Percentiles rank a stretch among this genome's conserved stretches.
Evolutionary conservation across 768 basidiomycete species (phyloP).

Genomic region (Macrolepiota fuliginosa): DNA sequence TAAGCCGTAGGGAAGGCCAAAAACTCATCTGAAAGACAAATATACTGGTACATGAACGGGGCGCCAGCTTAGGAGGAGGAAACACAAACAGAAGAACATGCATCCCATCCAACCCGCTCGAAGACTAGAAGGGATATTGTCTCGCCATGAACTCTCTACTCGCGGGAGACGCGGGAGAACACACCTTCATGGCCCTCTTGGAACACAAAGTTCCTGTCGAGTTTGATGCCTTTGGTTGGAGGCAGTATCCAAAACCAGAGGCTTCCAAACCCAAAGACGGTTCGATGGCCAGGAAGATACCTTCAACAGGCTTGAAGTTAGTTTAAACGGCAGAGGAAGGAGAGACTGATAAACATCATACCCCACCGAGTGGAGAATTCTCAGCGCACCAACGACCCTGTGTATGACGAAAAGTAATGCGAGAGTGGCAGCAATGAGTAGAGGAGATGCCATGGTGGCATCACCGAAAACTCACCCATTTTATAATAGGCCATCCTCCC

Average conservation of each 20-base stretch:
- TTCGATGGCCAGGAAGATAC: constrained; percentile 31
- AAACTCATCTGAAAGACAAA: constrained; percentile 22
- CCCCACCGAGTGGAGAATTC: constrained; percentile 24
- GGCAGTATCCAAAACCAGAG: constrained; percentile 26
- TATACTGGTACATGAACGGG: background rate
- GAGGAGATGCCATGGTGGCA: background rate
- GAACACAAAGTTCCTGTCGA: constrained; percentile 29
- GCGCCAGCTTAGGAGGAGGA: background rate
- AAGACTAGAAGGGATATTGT: constrained; percentile 5
- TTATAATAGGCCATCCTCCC: background rate
- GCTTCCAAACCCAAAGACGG: constrained; percentile 23
- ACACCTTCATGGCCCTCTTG: constrained; percentile 29
- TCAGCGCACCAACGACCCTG: constrained; percentile 2
- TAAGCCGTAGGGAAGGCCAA: constrained; percentile 21
- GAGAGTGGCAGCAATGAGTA: constrained; percentile 1
- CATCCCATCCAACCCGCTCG: constrained; percentile 31
- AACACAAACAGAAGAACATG: constrained; percentile 29
- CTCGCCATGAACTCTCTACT: constrained; percentile 23
- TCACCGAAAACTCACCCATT: background rate
- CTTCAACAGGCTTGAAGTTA: constrained; percentile 15
- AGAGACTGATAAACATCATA: constrained; percentile 12
- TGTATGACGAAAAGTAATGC: constrained; percentile 3
- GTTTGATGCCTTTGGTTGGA: constrained; percentile 25
- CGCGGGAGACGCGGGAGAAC: background rate
- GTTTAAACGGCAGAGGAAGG: background rate